These are phyloP conservation scores for Pelargonium citronellum DNA, from an alignment of 441 rosid genomes.

Conservation along the genomic window DNA sequence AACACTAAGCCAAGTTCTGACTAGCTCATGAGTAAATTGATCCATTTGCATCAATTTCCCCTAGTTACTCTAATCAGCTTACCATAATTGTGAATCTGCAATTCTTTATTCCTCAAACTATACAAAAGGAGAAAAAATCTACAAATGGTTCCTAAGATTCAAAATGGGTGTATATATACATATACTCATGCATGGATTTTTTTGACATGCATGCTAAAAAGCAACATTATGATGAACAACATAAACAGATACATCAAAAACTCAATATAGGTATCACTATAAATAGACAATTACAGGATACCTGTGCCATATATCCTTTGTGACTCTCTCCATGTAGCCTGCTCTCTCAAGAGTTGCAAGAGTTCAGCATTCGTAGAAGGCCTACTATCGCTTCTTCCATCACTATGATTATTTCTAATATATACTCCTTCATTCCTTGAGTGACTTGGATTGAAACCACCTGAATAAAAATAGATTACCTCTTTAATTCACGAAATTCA, in stretches of 20 bases:
- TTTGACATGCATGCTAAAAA: background rate
- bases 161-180: background rate
- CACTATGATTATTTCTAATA: background rate
- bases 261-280: background rate
- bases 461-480: background rate
- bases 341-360: slow-evolving; percentile 6
- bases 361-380: slow-evolving; percentile 5
- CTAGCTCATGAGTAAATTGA: too few relatives aligned
- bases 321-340: slow-evolving; percentile 2
- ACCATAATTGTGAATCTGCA: background rate
- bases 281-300: background rate
- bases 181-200: background rate
- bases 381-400: background rate
- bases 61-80: background rate
- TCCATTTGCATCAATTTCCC: background rate
- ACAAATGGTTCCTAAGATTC: background rate
- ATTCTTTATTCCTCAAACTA: background rate
- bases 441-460: background rate
- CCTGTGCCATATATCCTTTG: background rate
- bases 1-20: too few relatives aligned
- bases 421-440: background rate
- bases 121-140: background rate
- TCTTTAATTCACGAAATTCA: background rate
- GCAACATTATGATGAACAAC: background rate
- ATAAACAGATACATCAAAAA: background rate